Base-by-base conservation (phyloP, 2,329 filamentous ascomycete species). In the Neonectria sp. region DNA sequence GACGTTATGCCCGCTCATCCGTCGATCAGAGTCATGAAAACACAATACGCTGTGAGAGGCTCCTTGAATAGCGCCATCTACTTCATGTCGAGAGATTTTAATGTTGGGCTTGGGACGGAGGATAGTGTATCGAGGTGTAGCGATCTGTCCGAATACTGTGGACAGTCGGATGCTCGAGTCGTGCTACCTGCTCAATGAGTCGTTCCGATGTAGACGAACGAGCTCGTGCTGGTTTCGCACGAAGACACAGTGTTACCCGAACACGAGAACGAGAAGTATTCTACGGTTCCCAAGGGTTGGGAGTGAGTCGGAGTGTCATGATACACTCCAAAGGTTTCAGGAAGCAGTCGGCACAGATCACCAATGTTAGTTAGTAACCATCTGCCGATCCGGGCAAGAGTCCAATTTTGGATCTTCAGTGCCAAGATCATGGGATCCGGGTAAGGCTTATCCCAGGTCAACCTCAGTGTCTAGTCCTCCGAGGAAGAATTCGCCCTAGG, bases 11-110 rank as follows among this genome's bases (percentile, higher is more conserved):
- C 31, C 35, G n/a, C 40, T 59, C 55, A 43, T n/a, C 21, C 21
- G 57, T 52, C 52, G 52, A 61, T 65, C 57, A 60, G 17, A 29
- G 27, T 25, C 24, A 60, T 27, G 43, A 35, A 56, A 35, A 56
- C 64, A 53, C 13, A 33, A 60, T 59, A 63, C 68, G 72, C 68
- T 69, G 69, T 71, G 65, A 64, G 69, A 68, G 65, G 55, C 63
- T 45, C 37, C n/a, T 51, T 17, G 43, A 33, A 21, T 40, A 46
- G 53, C 46, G 49, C 27, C 35, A 40, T 68, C 59, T 60, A 43
- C 65, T 40, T 58, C 13, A 35, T 37, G 24, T n/a, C 49, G 35
- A 68, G 67, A 63, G 59, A 25, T 29, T 68, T 63, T 24, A 57
- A 46, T 49, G 11, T 57, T 59, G n/a, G 51, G 43, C 57, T 52